Evolutionary conservation across 345 rosid genomes (phyloP), one percentile per base, ranked within the genome.

Genomic region (Bretschneidera sinensis): DNA sequence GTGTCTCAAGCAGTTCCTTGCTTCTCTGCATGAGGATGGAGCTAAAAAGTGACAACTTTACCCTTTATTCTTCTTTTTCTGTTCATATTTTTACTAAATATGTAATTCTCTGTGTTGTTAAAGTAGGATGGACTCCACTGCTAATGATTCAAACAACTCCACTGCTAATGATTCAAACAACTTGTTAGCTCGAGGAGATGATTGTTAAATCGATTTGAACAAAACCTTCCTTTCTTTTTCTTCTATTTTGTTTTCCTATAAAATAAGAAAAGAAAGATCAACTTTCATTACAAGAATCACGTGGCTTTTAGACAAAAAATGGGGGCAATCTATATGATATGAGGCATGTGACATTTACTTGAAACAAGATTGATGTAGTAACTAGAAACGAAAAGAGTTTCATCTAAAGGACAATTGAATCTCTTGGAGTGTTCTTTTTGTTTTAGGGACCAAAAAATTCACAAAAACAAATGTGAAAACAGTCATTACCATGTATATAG

Each of bases 341-440:
- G 16, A 39, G 45, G 45, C 11, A 39, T 5, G 45, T 39, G 45
- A 39, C 10, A 1, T 39, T 9, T 39, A 11, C 15, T 14, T 39
- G 45, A 39, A 14, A 39, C 7, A 21, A 34, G n/a, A 20, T 16
- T 17, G 43, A 66, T 39, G n/a, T 23, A 51, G 45, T 24, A 58
- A 25, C 47, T 63, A 43, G 1, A 13, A 18, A 9, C 6, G 20
- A 25, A 45, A 50, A 60, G 34, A 21, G 24, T 28, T 69, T 83
- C 65, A 87, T 81, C 86, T 72, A 71, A 87, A 85, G 39, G 95
- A 87, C 11, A 74, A 72, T 53, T 87, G 95, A 60, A 87, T 87
- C 63, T 87, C 95, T 75, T 87, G 91, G 47, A 87, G 72, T 25
- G 81, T 79, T 65, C 88, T 76, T 71, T 79, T 82, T 6, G 95